A percentile compares a stretch with the other conserved stretches of the same genome.
Conservation (phyloP, 2,329 filamentous ascomycete genomes). For the Ophiosphaerella korrae region DNA sequence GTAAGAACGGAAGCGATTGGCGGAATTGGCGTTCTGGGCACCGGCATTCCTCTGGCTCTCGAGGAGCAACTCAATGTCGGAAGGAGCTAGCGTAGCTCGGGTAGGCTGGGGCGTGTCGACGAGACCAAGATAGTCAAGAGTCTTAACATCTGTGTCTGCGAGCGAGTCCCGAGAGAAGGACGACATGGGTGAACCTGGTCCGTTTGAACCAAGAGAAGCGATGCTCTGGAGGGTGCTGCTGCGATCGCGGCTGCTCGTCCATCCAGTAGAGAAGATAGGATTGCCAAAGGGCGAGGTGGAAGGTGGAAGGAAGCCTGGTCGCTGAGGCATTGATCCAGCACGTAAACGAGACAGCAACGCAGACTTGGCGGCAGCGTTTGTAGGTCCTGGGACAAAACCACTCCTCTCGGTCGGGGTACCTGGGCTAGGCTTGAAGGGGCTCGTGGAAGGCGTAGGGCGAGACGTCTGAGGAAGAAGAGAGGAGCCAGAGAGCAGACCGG, state of each 20-base stretch:
- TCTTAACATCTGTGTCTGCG: slow-evolving; percentile 87
- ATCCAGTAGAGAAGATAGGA: slow-evolving; percentile 85
- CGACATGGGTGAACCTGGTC: slow-evolving; percentile 83
- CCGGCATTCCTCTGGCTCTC: slow-evolving; percentile 63
- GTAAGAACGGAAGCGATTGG: slow-evolving; percentile 92
- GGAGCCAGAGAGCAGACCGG: slow-evolving; percentile 57
- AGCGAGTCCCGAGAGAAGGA: slow-evolving; percentile 84
- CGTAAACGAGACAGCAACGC: slow-evolving; percentile 82
- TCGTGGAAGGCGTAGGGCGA: slow-evolving; percentile 83
- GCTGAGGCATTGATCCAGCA: slow-evolving; percentile 92
- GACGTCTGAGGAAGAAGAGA: slow-evolving; percentile 75
- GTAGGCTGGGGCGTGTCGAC: slow-evolving; percentile 89
- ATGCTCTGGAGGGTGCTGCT: slow-evolving; percentile 90
- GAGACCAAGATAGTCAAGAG: slow-evolving; percentile 91
- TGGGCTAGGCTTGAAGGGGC: slow-evolving; percentile 76
- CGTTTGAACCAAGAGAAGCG: slow-evolving; percentile 84
- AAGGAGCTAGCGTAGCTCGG: slow-evolving; percentile 71
- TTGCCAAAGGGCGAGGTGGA: slow-evolving; percentile 76
- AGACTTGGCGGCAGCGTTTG: slow-evolving; percentile 63
- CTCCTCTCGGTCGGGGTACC: slow-evolving; percentile 45
- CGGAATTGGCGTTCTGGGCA: slow-evolving; percentile 64
- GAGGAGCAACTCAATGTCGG: slow-evolving; percentile 57
- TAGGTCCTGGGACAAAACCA: slow-evolving; percentile 53
- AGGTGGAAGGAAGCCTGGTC: slow-evolving; percentile 68
- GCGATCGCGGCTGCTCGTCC: slow-evolving; percentile 79